Percentiles rank a stretch among this genome's conserved stretches.
Conservation (phyloP, 2,329 filamentous ascomycete species). For the Emericellopsis cladophorae region DNA sequence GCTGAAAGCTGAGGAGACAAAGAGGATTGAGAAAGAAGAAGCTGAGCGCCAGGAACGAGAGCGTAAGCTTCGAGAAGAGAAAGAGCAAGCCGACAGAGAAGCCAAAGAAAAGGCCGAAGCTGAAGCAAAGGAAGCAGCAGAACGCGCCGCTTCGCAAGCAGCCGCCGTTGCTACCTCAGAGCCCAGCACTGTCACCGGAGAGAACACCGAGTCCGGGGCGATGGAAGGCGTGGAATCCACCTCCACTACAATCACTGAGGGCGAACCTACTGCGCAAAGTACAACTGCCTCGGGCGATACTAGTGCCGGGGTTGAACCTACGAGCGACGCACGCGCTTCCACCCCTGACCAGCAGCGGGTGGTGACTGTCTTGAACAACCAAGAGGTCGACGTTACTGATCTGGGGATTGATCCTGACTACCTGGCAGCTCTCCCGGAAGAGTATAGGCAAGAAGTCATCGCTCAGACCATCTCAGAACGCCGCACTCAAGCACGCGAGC, state of each 20-base stretch:
- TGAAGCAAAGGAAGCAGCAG: conserved; percentile 50
- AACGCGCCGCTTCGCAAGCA: conserved; percentile 46
- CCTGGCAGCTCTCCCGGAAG: conserved; percentile 91
- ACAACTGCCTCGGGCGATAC: conserved; percentile 12
- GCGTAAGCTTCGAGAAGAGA: conserved; percentile 53
- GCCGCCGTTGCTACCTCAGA: conserved; percentile 21
- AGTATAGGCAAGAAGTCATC: conserved; percentile 90
- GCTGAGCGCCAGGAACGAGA: conserved; percentile 55
- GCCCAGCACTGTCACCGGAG: conserved; percentile 2
- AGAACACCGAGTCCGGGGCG: conserved; percentile 15
- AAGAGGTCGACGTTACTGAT: conserved; percentile 84
- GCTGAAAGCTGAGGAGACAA: conserved; percentile 45
- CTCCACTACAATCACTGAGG: conserved; percentile 9
- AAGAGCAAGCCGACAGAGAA: conserved; percentile 57
- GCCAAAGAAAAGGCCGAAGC: conserved; percentile 56
- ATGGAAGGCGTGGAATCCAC: conserved; percentile 70
- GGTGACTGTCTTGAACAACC: conserved; percentile 72
- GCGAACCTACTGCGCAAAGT: background rate
- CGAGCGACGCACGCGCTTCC: background rate
- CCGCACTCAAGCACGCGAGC: conserved; percentile 61
- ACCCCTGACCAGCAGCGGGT: conserved; percentile 37
- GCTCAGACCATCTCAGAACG: conserved; percentile 78
- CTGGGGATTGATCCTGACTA: conserved; percentile 92
- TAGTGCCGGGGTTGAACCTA: background rate
- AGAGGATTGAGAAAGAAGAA: conserved; percentile 32